A percentile compares a stretch with the other conserved stretches of the same genome.
These are phyloP conservation scores for Leersia perrieri DNA, from an alignment of 176 grass and related monocot genomes.

Conservation along the genomic window DNA sequence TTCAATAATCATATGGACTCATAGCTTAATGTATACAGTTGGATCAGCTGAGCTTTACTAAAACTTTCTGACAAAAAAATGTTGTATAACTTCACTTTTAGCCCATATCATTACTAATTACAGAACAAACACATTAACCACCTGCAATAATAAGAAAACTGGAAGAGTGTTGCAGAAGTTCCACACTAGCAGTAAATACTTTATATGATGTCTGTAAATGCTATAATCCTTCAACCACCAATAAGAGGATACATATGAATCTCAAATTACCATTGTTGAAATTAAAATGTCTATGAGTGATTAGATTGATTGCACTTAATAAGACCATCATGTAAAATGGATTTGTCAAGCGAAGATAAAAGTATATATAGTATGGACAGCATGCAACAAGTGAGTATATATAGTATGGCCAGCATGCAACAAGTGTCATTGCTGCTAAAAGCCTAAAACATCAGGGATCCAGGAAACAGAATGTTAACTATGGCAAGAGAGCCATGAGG, in stretches of 20 bases:
- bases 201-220: not conserved
- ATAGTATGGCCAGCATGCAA: too few relatives aligned
- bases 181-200: not conserved
- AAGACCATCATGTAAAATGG: conserved; percentile 4
- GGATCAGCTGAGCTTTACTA: not conserved
- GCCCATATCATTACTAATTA: not conserved
- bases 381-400: too few relatives aligned
- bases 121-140: not conserved
- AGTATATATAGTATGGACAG: not conserved
- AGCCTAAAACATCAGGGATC: not conserved
- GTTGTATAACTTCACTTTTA: not conserved
- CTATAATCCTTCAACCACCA: not conserved
- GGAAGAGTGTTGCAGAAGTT: not conserved
- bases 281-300: not conserved
- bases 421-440: not conserved
- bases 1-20: too few relatives aligned
- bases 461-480: not conserved
- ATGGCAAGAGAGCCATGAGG: not conserved
- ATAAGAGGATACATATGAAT: conserved; percentile 8
- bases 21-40: too few relatives aligned
- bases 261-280: not conserved
- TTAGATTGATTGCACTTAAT: not conserved
- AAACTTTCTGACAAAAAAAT: not conserved
- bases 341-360: not conserved
- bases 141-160: not conserved